Conservation (phyloP, 2,329 filamentous ascomycete species). For the Hymenoscyphus scutula region DNA sequence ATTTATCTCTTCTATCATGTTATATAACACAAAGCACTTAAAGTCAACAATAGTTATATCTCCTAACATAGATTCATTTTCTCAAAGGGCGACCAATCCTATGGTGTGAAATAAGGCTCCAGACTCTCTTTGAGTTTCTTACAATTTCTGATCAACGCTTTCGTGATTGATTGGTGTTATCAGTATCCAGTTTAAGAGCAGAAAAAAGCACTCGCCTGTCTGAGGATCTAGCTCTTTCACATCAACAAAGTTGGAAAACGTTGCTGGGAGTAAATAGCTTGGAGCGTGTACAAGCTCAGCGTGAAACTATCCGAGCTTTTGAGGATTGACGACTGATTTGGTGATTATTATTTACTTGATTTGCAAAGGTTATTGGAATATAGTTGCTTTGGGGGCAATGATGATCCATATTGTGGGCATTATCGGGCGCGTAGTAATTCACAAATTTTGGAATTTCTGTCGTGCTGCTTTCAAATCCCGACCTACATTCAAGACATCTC, state of each 20-base stretch:
- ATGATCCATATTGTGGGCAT: no score
- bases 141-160: no score
- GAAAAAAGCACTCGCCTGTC: not conserved
- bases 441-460: not conserved
- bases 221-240: no score
- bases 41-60: not conserved
- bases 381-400: no score
- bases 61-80: not conserved
- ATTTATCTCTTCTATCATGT: not conserved
- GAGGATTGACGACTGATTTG: no score
- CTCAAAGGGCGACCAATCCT: not conserved
- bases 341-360: no score
- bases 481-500: not conserved
- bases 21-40: not conserved
- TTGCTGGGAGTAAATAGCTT: no score
- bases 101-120: not conserved
- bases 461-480: not conserved
- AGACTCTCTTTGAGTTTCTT: not conserved
- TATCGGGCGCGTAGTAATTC: not conserved
- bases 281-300: no score
- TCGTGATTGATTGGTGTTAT: not conserved
- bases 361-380: no score
- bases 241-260: no score
- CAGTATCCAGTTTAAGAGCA: not conserved
- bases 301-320: no score